These are phyloP conservation scores for Aspergillus pseudonomiae DNA, from an alignment of 2,329 filamentous ascomycete species.

Conservation along the genomic window DNA sequence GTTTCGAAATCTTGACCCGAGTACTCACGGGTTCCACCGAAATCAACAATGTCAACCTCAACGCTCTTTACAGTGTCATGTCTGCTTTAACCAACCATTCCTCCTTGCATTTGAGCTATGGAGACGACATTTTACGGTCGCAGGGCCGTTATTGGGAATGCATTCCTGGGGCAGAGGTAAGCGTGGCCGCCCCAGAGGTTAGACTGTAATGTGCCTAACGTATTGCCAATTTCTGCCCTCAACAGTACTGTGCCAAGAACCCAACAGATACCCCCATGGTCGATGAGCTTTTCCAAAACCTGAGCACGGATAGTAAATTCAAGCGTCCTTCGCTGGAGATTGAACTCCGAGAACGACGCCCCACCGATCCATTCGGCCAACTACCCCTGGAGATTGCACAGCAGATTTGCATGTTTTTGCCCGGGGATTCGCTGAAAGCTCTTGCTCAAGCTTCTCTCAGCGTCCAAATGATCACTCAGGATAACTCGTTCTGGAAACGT, in stretches of 20 bases:
- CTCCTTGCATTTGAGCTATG: conserved; percentile 22
- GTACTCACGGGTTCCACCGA: conserved; percentile 19
- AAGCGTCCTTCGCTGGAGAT: conserved; percentile 11
- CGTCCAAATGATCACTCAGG: conserved; percentile 21
- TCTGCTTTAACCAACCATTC: conserved; percentile 18
- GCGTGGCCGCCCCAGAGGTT: not conserved
- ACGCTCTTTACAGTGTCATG: conserved; percentile 23
- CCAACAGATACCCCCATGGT: conserved; percentile 19
- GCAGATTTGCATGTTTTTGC: conserved; percentile 24
- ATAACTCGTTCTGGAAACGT: conserved; percentile 25
- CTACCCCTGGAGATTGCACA: conserved; percentile 22
- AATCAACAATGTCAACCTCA: conserved; percentile 16
- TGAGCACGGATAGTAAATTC: conserved; percentile 11
- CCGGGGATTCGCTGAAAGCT: conserved; percentile 19
- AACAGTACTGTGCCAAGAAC: conserved; percentile 22
- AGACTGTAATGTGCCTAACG: not conserved
- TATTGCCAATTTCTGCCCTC: not conserved
- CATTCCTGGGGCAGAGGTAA: conserved; percentile 24
- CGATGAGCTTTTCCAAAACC: conserved; percentile 8
- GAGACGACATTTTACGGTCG: conserved; percentile 19
- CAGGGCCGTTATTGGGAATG: conserved; percentile 29
- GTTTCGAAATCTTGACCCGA: conserved; percentile 24
- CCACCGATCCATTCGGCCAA: conserved; percentile 20
- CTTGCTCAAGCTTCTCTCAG: conserved; percentile 22
- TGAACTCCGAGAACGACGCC: conserved; percentile 12